Evolutionary conservation across 495 filamentous ascomycete species (phyloP).

Genomic region (Talaromyces ruber): DNA sequence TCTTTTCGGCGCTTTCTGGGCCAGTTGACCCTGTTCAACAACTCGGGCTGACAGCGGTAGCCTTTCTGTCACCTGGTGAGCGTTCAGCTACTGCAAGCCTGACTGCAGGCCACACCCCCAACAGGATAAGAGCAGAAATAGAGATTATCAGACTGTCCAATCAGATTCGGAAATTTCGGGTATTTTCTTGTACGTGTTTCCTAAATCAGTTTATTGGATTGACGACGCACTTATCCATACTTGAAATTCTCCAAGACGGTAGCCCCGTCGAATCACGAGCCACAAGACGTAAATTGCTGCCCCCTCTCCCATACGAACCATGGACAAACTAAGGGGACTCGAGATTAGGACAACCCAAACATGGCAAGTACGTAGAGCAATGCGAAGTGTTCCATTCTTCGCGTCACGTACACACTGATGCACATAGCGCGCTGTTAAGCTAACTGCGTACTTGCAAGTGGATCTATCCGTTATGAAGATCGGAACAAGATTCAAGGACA

Average conservation of each 20-base stretch:
- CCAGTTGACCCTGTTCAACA: slow-evolving; percentile 2
- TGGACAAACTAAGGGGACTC: not conserved
- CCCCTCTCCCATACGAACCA: not conserved
- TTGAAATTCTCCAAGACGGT: not conserved
- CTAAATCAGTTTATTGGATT: not conserved
- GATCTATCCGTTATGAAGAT: slow-evolving; percentile 5
- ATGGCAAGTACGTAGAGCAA: not conserved
- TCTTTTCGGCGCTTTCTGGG: slow-evolving; percentile 9
- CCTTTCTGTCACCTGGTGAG: slow-evolving; percentile 10
- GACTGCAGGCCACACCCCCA: slow-evolving; percentile 6
- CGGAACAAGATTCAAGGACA: not conserved
- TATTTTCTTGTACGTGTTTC: not conserved
- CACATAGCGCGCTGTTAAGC: not conserved
- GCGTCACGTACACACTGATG: not conserved
- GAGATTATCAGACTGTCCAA: not conserved
- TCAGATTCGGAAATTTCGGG: not conserved
- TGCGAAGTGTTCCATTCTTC: slow-evolving; percentile 4
- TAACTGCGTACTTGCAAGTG: not conserved
- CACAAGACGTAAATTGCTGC: not conserved
- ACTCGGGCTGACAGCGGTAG: slow-evolving; percentile 22
- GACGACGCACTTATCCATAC: not conserved
- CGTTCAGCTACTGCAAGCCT: slow-evolving; percentile 29
- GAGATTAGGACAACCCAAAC: not conserved
- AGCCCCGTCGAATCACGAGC: not conserved
- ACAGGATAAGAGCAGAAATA: not conserved